Evolutionary conservation across 2,329 filamentous ascomycete genomes (phyloP).

Genomic region (Apiospora saccharicola): DNA sequence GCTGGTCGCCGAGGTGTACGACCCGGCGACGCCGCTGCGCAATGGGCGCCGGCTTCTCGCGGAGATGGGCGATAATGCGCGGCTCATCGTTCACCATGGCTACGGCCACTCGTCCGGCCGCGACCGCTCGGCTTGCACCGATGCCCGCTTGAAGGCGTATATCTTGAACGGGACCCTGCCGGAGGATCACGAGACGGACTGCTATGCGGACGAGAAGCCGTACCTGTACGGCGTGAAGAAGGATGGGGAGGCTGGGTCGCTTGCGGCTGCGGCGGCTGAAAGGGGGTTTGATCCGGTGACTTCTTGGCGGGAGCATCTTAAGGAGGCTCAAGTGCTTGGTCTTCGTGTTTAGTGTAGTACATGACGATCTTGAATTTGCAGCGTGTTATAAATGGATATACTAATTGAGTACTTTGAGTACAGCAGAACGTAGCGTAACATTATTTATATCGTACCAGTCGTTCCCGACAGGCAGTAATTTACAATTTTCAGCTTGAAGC

Average conservation of each 20-base stretch:
- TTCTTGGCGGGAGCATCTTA: conserved; percentile 38
- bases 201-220: conserved; percentile 56
- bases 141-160: conserved; percentile 48
- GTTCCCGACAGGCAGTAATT: not conserved
- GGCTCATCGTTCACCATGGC: conserved; percentile 56
- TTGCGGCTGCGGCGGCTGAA: not conserved
- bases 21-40: conserved; percentile 57
- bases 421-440: not conserved
- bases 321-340: conserved; percentile 21
- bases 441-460: too few relatives aligned
- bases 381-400: not conserved
- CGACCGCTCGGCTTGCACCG: conserved; percentile 55
- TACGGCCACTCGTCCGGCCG: conserved; percentile 54
- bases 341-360: not conserved
- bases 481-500: not conserved
- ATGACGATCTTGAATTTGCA: not conserved
- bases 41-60: conserved; percentile 52
- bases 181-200: conserved; percentile 50
- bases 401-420: not conserved
- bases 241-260: conserved; percentile 7
- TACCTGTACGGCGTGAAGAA: conserved; percentile 49
- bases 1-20: conserved; percentile 57
- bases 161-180: conserved; percentile 52
- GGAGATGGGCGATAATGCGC: conserved; percentile 57
- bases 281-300: conserved; percentile 29